These are phyloP conservation scores for Reutealis trisperma DNA, from an alignment of 345 rosid genomes.

Conservation along the genomic window DNA sequence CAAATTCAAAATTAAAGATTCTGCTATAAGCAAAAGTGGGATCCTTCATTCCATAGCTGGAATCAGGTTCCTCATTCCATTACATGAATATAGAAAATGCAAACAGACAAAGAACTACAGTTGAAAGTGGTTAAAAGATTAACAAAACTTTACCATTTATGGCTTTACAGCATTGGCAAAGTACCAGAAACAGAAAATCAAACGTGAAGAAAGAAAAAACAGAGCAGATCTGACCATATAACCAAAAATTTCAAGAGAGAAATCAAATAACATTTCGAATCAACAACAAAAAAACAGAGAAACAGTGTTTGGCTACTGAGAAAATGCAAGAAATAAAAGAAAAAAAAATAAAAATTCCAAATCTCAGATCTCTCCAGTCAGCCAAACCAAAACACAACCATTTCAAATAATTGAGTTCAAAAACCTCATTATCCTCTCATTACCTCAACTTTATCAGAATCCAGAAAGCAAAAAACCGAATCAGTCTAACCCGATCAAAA, in stretches of 20 bases:
- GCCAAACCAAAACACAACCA: neutral
- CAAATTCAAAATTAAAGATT: neutral
- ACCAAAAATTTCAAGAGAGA: neutral
- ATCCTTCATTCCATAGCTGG: neutral
- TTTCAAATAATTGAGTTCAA: neutral
- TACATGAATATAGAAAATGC: too few relatives aligned
- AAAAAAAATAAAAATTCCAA: neutral
- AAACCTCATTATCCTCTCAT: slow-evolving; percentile 1
- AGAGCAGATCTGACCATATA: slow-evolving; percentile 16
- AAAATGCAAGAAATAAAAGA: neutral
- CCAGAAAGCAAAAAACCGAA: neutral
- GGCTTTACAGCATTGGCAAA: neutral
- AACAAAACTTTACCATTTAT: too few relatives aligned
- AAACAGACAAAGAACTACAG: neutral
- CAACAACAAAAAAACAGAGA: neutral
- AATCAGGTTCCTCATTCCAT: too few relatives aligned
- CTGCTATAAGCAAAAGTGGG: neutral
- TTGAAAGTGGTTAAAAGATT: too few relatives aligned
- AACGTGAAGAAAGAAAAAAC: neutral
- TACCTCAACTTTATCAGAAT: neutral
- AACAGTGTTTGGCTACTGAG: neutral
- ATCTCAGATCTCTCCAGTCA: slow-evolving; percentile 15
- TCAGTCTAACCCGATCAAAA: neutral
- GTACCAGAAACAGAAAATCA: neutral
- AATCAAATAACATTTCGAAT: neutral